Conservation (phyloP, 1,284 basidiomycete species). For the Stereum hirsutum region DNA sequence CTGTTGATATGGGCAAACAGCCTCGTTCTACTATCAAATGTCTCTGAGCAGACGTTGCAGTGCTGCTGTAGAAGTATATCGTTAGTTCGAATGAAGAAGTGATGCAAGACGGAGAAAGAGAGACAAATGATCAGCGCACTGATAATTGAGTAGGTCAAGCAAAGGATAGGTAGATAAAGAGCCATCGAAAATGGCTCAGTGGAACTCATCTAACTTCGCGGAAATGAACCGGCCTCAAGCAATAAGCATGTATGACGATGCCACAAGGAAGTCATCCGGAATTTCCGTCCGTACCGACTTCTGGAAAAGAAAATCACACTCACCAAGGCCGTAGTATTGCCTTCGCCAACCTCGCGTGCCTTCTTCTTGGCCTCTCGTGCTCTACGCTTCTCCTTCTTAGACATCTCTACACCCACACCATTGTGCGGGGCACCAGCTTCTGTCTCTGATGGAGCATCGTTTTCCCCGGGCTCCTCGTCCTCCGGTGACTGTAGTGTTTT, state of each 20-base stretch:
- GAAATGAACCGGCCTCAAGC: neutral
- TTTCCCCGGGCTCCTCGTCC: neutral
- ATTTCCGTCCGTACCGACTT: too few species aligned
- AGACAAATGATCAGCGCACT: neutral
- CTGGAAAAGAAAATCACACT: conserved; percentile 9
- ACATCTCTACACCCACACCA: conserved; percentile 34
- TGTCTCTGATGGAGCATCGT: neutral
- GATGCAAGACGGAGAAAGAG: neutral
- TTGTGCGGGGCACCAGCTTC: neutral
- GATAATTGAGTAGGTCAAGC: neutral
- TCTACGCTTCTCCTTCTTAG: conserved; percentile 78
- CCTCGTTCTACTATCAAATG: conserved; percentile 70
- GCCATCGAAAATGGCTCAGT: neutral
- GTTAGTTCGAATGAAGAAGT: neutral
- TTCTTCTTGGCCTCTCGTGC: conserved; percentile 75
- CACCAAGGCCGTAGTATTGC: conserved; percentile 15
- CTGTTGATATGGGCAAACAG: conserved; percentile 72
- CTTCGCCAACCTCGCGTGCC: conserved; percentile 32
- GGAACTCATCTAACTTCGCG: conserved; percentile 6
- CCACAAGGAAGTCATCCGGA: neutral
- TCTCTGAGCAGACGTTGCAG: conserved; percentile 67
- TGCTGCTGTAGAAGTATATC: conserved; percentile 19
- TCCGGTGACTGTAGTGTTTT: neutral
- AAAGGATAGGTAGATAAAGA: neutral
- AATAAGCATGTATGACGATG: neutral